Evolutionary conservation across 768 basidiomycete species (phyloP), one percentile per base, ranked within the genome.

Genomic region (Fomitopsis serialis): DNA sequence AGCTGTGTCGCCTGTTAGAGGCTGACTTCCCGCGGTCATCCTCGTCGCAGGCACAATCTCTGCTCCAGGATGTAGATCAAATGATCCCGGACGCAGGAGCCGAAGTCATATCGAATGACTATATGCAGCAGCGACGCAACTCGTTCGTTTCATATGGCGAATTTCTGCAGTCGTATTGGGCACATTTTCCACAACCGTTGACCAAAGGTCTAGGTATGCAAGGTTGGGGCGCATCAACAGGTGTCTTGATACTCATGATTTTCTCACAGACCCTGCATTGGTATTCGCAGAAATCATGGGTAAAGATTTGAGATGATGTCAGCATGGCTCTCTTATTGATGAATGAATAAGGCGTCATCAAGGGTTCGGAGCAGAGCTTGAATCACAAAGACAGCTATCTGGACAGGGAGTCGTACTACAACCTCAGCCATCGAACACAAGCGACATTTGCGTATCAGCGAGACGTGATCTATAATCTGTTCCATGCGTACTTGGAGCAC

Each of bases 231-330:
- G 12, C 45, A 17, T 42, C 13, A 27, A 45, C 21, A 9, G 13
- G 32, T 21, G 7, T 15, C 13, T 48, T 17, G 29, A 11, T 11
- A 32, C 29, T 32, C 6, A 29, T 32, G 52, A n/a, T 32, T 19
- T 57, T 21, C 21, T 46, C 42, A 8, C 43, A 87, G 86, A 86
- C 64, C 75, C 84, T 1, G 70, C 77, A 15, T 69, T 82, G 5
- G 79, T 87, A 1, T 88, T 78, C 61, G 80, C 75, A 23, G 83
- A 87, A 60, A 66, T 87, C 25, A 76, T 87, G 57, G 85, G 84
- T 78, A 32, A 48, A 22, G 70, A n/a, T 32, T 11, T 32, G 29
- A 32, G 11, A 32, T 5, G 29, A 11, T 32, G 29, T 6, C 29
- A 32, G 29, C 29, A 11, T 32, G 5, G 5, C 6, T 32, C 5